Evolutionary conservation across 108 stramenopile genomes (phyloP), one percentile per base, ranked within the genome.

Genomic region (Schizochytrium sp.): DNA sequence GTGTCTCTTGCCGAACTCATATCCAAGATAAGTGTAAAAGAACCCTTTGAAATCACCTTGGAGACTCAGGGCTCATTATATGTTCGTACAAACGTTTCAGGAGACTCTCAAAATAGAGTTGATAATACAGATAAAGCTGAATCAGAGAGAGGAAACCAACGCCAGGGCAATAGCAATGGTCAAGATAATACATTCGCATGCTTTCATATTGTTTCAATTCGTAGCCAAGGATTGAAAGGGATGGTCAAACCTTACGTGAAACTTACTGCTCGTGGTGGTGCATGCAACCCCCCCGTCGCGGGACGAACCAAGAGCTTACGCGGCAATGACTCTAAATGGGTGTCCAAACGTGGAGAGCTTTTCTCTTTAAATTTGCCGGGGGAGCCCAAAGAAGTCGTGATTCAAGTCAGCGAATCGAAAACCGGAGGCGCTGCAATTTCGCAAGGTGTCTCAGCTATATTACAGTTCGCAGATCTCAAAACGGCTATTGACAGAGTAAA

Each of bases 191-290:
- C 28, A 28, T 28, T 28, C 28, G 28, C 28, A 28, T 28, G 59
- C n/a, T 60, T 83, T 50, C 76, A 42, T 5, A 28, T 83, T 0
- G 53, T 55, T 10, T 47, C 76, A n/a, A 13, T 83, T 7, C 76
- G 76, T 10, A 53, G 50, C 28, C 8, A 49, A 10, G n/a, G 55
- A 3, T 53, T 83, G 8, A 83, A 42, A 28, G 55, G 28, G 15
- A 38, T 83, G 28, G 28, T 28, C 28, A 53, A 83, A n/a, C 76
- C 76, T 46, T 83, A 83, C 28, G 15, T 83, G 12, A 83, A 83
- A 55, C 50, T 83, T 38, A 83, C 76, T 28, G 76, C 53, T 17
- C 76, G 53, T 5, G 50, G 53, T 28, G 76, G 53, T 5, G 50
- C 47, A 5, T 55, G 53, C 10, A 50, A 13, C 10, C n/a, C 12